Evolutionary conservation across 2,329 filamentous ascomycete species (phyloP), one percentile per base, ranked within the genome.

Genomic region (Fusarium sp.): DNA sequence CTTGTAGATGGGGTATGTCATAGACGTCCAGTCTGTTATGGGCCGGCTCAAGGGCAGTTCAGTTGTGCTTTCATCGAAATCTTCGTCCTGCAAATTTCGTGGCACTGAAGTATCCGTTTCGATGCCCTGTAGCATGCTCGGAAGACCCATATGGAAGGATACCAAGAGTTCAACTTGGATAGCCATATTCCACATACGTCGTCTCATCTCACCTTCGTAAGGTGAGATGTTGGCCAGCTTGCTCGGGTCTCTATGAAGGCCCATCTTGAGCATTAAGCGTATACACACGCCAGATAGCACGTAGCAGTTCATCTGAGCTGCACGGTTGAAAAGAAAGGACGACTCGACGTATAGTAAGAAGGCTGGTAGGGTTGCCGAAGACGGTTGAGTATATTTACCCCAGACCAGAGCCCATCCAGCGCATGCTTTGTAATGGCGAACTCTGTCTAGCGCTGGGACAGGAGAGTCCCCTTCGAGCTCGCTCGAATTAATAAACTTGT

Each of bases 111-210:
- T 90, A 72, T 92, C 90, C 46, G 84, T 86, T 62, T 91, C 89
- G 36, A 89, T 85, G 26, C 84, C 82, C 58, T 88, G 83, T 44
- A 91, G 82, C 86, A 91, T 89, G 72, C 85, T 85, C 4, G 90
- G 90, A 55, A 92, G 80, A 3, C 90, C 90, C 62, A 91, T 83
- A 72, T 92, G 89, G 72, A 91, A 91, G 3, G 88, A 86, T 28
- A 89, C 87, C 6, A 92, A 77, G 4, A 89, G 77, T 72, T 92
- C 90, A 46, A 91, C 82, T 72, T 90, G 87, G 28, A 81, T 76
- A 4, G 83, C 81, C 65, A 87, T 79, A 66, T 84, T 83, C 86
- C 86, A 88, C 69, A 84, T 75, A 15, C 85, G 79, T 33, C 84
- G 79, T 13, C 84, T 80, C 82, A 87, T 86, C 77, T 88, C 85